Base-by-base conservation (phyloP, 73 alveolate genomes). In the Paraurostyla sp. region DNA sequence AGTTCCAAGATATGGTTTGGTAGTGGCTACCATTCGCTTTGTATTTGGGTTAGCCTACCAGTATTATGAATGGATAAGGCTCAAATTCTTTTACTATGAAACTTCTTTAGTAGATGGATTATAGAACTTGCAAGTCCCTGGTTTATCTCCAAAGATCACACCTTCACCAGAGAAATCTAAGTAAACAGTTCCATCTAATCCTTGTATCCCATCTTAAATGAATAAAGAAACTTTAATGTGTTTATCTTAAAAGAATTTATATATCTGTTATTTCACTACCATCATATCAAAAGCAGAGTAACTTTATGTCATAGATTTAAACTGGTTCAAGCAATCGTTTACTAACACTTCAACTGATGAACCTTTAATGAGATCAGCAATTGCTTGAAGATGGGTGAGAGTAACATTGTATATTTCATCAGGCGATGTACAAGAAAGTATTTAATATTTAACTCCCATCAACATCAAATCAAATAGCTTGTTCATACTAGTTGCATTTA, bases 381-480 rank as follows among this genome's bases (percentile, higher is more conserved):
- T 82, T 54, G 94, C 93, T 41, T 94, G 51, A 57, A 92, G 76
- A 80, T 97, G 99, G 80, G 92, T 97, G 51, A 97, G 43, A 0
- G 99, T 95, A 33, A 97, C 92, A 63, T 97, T 95, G 89, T 92
- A 94, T n/a, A 95, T 80, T 85, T 97, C 98, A 90, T 97, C 99
- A 51, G 99, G 99, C 76, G 92, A 90, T 15, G 94, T 71, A 22
- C 94, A 43, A 27, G 95, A 59, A 30, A 95, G 56, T 71, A 94
- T 63, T 88, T 97, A 95, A 86, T 87, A 92, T 87, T 97, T 97
- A 49, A 97, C 92, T 49, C 99, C 97, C 99, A 97, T 97, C 83
- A 95, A 78, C 99, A 97, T 97, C 78, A 97, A 68, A 91, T 97
- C 99, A 91, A 97, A 96, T 75, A 97, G 95, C 89, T 97, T 97